These are phyloP conservation scores for Aspergillus haitiensis DNA, from an alignment of 495 filamentous ascomycete species.

Conservation along the genomic window DNA sequence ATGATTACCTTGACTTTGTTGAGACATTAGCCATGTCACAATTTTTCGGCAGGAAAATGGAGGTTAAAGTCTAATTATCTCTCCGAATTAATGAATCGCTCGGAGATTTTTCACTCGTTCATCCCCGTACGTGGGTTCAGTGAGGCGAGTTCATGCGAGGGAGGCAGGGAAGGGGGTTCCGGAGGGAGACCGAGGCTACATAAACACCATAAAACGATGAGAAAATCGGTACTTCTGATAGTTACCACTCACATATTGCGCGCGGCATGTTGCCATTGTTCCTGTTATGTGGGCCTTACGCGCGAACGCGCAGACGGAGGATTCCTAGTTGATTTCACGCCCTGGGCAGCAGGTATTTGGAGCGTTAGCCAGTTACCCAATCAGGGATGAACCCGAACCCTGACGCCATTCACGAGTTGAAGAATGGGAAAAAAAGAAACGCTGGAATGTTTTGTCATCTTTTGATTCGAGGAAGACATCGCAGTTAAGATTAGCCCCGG, in stretches of 20 bases:
- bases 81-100: too few species aligned
- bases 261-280: conserved; percentile 1
- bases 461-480: not conserved
- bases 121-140: too few species aligned
- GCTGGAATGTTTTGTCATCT: conserved; percentile 10
- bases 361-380: not conserved
- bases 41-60: too few species aligned
- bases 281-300: conserved; percentile 9
- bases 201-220: not conserved
- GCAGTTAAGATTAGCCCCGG: not conserved
- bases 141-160: not conserved
- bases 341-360: conserved; percentile 6
- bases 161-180: not conserved
- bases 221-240: not conserved
- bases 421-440: conserved; percentile 6
- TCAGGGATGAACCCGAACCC: not conserved
- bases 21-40: too few species aligned
- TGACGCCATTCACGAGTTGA: not conserved
- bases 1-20: too few species aligned
- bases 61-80: too few species aligned
- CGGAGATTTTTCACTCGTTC: too few species aligned
- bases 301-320: conserved; percentile 6
- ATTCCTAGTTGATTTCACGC: not conserved
- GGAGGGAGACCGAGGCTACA: not conserved
- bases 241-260: not conserved